phyloP scores from a whole-genome alignment of 202 grass and related monocot species.

The Bolboschoenoplectus hybrid region DNA sequence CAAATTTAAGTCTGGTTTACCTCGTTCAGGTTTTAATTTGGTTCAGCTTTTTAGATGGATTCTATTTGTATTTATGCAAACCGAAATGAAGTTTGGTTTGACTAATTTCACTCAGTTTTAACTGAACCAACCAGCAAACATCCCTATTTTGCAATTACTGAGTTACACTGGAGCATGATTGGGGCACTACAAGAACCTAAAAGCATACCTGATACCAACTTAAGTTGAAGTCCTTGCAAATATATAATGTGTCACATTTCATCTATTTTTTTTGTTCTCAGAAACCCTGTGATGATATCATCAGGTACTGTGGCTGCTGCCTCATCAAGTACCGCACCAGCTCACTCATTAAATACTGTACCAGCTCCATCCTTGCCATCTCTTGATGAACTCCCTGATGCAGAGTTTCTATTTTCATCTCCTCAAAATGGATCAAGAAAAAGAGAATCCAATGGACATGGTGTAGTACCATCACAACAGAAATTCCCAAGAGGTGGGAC shows the following conservation, averaged over 20 bases:
- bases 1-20: background rate
- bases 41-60: background rate
- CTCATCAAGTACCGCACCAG: slow-evolving; percentile 12
- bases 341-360: slow-evolving; percentile 31
- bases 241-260: background rate
- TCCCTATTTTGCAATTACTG: background rate
- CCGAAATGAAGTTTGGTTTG: background rate
- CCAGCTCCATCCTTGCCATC: slow-evolving; percentile 47
- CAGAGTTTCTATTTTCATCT: slow-evolving; percentile 55
- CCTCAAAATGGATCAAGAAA: slow-evolving; percentile 64
- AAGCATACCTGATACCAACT: background rate
- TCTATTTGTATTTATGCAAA: slow-evolving; percentile 4
- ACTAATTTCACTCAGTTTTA: background rate
- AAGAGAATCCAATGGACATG: slow-evolving; percentile 79
- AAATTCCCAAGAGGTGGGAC: slow-evolving; percentile 63
- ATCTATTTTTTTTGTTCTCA: slow-evolving; percentile 37
- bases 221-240: background rate
- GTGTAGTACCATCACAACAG: slow-evolving; percentile 37
- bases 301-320: slow-evolving; percentile 35
- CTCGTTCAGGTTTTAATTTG: background rate
- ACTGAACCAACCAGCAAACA: background rate
- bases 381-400: slow-evolving; percentile 75
- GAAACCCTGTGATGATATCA: slow-evolving; percentile 38
- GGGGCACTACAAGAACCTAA: background rate
- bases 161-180: background rate